Evolutionary conservation across 805 yeast species (phyloP), one percentile per base, ranked within the genome.

Genomic region (Starmerella cellae): DNA sequence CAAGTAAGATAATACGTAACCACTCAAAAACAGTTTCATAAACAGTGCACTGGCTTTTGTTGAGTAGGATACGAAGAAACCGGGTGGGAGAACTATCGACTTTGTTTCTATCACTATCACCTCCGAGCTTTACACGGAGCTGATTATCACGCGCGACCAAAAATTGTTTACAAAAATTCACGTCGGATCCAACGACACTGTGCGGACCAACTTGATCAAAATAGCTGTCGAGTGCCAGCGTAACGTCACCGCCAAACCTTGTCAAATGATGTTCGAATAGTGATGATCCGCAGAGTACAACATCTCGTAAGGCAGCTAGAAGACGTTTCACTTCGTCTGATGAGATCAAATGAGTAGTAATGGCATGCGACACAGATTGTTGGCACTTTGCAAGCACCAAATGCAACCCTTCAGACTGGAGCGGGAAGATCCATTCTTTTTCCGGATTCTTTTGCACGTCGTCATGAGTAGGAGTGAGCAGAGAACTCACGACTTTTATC

Each of bases 261-360:
- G 17, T 27, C 26, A 40, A 43, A 11, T 23, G 33, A 26, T 31
- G 19, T 18, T 35, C 32, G 33, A 47, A 47, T n/a, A 14, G 14
- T 3, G 42, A 14, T 8, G 50, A 45, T 3, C 53, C 52, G 20
- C 45, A 41, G 14, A 50, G 38, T 2, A 46, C 39, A 11, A 48
- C 31, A 6, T 35, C 29, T 2, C 50, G 36, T 19, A 50, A 22
- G 13, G 42, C 21, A 2, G 5, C 13, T 3, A 45, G 31, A 26
- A 46, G 18, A 5, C 35, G 36, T 8, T 26, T 22, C 8, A 44
- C 35, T n/a, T 24, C 29, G 2, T 22, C 28, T 5, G 49, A 18
- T 5, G 22, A 9, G 14, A 40, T 16, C 13, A 46, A 22, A 8
- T 31, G 27, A 8, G 21, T 16, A 9, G 16, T 8, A 17, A 31